phyloP scores from a whole-genome alignment of 2,329 filamentous ascomycete genomes.

The Monilinia fructigena region DNA sequence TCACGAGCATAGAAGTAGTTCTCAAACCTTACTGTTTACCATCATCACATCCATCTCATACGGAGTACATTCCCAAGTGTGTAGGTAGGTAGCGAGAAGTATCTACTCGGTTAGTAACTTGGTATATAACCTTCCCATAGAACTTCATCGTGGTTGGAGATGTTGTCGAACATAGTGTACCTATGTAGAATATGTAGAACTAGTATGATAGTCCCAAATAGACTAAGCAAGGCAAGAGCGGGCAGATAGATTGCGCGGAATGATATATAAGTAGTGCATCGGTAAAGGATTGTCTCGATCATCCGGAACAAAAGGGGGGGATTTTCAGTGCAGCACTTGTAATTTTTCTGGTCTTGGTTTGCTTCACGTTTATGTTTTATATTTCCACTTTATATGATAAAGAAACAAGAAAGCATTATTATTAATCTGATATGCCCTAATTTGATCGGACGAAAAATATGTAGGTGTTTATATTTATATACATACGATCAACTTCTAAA shows the following conservation, averaged over 20 bases:
- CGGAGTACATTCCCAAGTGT: too few species aligned
- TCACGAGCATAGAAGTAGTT: not conserved
- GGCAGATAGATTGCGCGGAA: not conserved
- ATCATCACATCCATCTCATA: not conserved
- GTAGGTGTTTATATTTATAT: not conserved
- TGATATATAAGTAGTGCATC: not conserved
- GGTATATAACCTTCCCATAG: too few species aligned
- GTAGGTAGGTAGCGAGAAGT: not conserved
- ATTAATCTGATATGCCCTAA: not conserved
- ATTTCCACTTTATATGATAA: too few species aligned
- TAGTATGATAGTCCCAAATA: not conserved
- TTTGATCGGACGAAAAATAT: not conserved
- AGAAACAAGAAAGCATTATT: not conserved
- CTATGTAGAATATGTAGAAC: not conserved
- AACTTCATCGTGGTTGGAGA: not conserved
- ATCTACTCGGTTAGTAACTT: not conserved
- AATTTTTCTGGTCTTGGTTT: not conserved
- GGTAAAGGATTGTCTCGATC: conserved; percentile 13
- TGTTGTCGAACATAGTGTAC: not conserved
- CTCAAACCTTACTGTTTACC: not conserved
- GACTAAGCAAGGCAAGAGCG: not conserved
- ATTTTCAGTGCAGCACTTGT: conserved; percentile 1
- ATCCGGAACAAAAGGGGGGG: conserved; percentile 17
- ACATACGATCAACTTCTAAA: conserved; percentile 1
- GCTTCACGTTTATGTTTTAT: not conserved